Evolutionary conservation across 768 basidiomycete genomes (phyloP), one percentile per base, ranked within the genome.

Genomic region (Phallus indusiatus): DNA sequence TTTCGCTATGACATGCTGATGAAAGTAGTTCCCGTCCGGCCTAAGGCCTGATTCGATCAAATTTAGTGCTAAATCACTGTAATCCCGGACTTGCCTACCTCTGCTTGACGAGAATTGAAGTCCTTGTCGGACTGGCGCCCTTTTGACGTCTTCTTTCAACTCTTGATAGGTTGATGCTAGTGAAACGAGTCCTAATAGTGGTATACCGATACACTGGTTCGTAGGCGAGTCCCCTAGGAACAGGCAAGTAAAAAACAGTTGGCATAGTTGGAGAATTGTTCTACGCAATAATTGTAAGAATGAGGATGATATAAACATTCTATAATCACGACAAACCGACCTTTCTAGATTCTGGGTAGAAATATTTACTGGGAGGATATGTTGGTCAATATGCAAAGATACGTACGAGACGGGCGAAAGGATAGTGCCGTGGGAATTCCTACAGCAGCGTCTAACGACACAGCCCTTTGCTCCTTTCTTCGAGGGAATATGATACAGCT

Each of bases 181-280:
- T 17, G 98, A 76, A 10, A 98, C 96, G 35, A 90, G 79, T 2
- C 79, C 84, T 48, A 99, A 82, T 16, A 95, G 96, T 0, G 76
- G 88, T 69, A 99, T 94, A 8, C 96, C 98, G 1, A 96, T 99
- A 70, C 90, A 99, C 60, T 74, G 78, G 67, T 96, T 94, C 2
- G 95, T 98, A 16, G 96, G 96, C 1, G 96, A 99, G 7, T 98
- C 94, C 65, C 85, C 90, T 16, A 95, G 96, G 64, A 99, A 72
- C 81, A 86, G 18, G 92, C 92, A 60, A 99, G 78, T 79, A 99
- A 99, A 78, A 99, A 99, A 61, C 98, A 55, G 69, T 99, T 98
- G 64, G 96, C 95, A 69, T 97, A 97, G 82, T 96, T 92, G 48
- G 91, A 94, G 77, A 97, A 96, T 82, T 97, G 94, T 70, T 95